Evolutionary conservation across 805 yeast species (phyloP), one percentile per base, ranked within the genome.

Genomic region (Metschnikowia koreensis): DNA sequence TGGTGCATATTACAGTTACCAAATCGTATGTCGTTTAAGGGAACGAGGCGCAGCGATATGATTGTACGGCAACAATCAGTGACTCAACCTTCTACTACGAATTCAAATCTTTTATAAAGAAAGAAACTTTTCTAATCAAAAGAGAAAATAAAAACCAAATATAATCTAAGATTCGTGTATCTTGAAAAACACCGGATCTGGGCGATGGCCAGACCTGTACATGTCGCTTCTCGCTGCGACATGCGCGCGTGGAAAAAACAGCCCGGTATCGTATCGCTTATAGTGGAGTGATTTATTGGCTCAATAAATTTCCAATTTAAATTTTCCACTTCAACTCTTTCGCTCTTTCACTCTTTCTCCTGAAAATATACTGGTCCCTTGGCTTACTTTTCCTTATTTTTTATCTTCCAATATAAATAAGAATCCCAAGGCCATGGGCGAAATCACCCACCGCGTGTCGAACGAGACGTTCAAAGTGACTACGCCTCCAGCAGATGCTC

Each of bases 401-500:
- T 38, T 31, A 10, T 31, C 6, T 31, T 31, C 10, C 34, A 31
- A 31, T 6, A 31, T 31, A 31, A 9, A 10, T 31, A 12, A 10
- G 10, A 9, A 13, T 26, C 37, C 13, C 9, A 28, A 7, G 6
- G 12, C 46, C 37, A 59, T 59, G 62, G 58, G 57, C 44, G 56
- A 48, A 31, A 59, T 59, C 48, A 59, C 60, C 3, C 62, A 59
- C 41, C 51, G 62, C 11, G 50, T 46, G 12, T 55, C 59, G 27
- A 58, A 55, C 37, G 50, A 59, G 51, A 52, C 62, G 8, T 59
- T 39, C 37, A 26, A 54, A 22, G 52, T 57, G 37, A 68, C 66
- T 31, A 52, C 77, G 1, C 77, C 78, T 2, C 65, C 74, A 27
- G 77, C 79, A 3, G 76, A 73, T 54, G 59, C 75, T 0, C 63